Evolutionary conservation across 139 green algal genomes (phyloP).

Genomic region (Chlorella sorokiniana): DNA sequence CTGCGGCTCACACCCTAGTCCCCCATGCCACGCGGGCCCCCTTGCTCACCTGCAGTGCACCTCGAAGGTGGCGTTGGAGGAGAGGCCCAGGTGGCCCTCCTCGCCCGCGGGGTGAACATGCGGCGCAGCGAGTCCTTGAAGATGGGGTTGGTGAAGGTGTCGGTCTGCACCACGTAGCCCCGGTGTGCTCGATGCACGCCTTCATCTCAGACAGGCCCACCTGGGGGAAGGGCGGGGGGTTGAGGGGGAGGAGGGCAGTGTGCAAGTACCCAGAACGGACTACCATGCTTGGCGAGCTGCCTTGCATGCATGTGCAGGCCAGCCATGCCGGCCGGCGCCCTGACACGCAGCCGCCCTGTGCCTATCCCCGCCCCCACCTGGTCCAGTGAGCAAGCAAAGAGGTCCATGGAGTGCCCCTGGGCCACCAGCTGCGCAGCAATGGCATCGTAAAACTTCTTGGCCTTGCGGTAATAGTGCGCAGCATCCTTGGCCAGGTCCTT

Average conservation of each 20-base stretch:
- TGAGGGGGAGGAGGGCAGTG: neutral
- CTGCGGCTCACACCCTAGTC: neutral
- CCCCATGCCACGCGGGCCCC: neutral
- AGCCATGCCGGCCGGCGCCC: too few species aligned
- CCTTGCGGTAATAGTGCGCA: slow-evolving; percentile 87
- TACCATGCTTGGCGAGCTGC: too few species aligned
- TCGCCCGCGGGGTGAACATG: slow-evolving; percentile 72
- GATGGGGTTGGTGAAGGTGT: slow-evolving; percentile 88
- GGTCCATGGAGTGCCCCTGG: slow-evolving; percentile 89
- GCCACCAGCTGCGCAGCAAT: slow-evolving; percentile 80
- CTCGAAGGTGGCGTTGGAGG: slow-evolving; percentile 82
- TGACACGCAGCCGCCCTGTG: too few species aligned
- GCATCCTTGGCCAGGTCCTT: slow-evolving; percentile 94
- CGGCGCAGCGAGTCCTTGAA: slow-evolving; percentile 89
- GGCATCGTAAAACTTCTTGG: slow-evolving; percentile 89
- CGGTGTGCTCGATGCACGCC: slow-evolving; percentile 80
- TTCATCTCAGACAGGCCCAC: slow-evolving; percentile 97
- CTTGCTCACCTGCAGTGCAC: slow-evolving; percentile 37
- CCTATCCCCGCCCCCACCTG: slow-evolving; percentile 84
- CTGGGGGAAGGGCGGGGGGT: slow-evolving; percentile 46
- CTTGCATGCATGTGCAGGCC: neutral
- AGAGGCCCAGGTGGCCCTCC: slow-evolving; percentile 66
- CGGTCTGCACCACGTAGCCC: slow-evolving; percentile 89
- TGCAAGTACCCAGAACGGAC: neutral
- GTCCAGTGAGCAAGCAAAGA: slow-evolving; percentile 96